These are phyloP conservation scores for Colletotrichum gloeosporioides DNA, from an alignment of 2,329 filamentous ascomycete genomes.

Conservation along the genomic window DNA sequence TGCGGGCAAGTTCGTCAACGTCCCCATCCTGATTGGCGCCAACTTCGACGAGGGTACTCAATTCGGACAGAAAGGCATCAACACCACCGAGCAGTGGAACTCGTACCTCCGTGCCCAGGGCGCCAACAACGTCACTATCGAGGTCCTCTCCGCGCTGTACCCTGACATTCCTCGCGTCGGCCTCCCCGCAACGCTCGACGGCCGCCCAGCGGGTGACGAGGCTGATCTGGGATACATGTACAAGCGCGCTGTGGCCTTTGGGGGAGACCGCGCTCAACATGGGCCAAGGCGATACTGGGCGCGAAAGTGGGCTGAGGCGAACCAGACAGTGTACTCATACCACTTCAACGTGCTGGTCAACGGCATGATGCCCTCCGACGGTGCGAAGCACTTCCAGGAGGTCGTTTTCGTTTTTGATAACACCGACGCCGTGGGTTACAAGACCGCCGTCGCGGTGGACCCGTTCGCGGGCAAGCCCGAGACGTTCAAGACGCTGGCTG, in stretches of 20 bases:
- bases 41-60: constrained; percentile 69
- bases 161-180: constrained; percentile 53
- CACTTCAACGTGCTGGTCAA: constrained; percentile 45
- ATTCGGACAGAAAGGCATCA: constrained; percentile 59
- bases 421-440: constrained; percentile 51
- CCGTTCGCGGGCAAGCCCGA: constrained; percentile 46
- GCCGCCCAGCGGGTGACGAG: constrained; percentile 27
- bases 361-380: constrained; percentile 22
- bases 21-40: constrained; percentile 67
- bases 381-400: constrained; percentile 33
- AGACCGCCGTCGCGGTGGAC: constrained; percentile 45
- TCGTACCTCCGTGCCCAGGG: constrained; percentile 35
- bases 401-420: constrained; percentile 55
- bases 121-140: constrained; percentile 30
- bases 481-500: constrained; percentile 45
- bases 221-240: constrained; percentile 49
- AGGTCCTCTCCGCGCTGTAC: constrained; percentile 49
- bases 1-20: constrained; percentile 64
- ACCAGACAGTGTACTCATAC: constrained; percentile 60
- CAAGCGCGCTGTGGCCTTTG: constrained; percentile 59
- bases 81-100: constrained; percentile 59
- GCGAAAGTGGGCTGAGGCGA: constrained; percentile 53
- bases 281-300: constrained; percentile 58
- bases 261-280: constrained; percentile 62
- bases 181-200: constrained; percentile 48